Base-by-base conservation (phyloP, 768 basidiomycete species). In the Gyrodon lividus region DNA sequence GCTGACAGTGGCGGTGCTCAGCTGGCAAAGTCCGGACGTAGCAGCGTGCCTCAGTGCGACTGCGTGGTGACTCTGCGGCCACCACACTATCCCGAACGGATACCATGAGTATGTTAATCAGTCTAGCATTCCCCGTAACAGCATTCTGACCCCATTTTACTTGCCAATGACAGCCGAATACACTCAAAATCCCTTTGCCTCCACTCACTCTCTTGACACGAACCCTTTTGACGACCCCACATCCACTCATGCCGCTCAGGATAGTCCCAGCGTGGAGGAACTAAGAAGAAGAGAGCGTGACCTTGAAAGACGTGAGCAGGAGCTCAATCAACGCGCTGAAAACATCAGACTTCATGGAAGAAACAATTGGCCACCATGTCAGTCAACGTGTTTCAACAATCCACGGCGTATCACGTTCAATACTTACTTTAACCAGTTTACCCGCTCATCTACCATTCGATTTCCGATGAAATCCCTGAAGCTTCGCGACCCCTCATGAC, bases 321-420 rank as follows among this genome's bases (percentile, higher is more conserved):
- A 92, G 59, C 76, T 92, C 53, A 78, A 73, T 56, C 74, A 80
- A 59, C 86, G 82, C 64, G 77, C 84, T 19, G 84, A 90, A 43
- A 74, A 84, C 58, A 78, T 92, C 46, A 75, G 86, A 59, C 78
- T 70, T 44, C 83, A 89, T 63, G 92, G 92, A 33, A 82, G 84
- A 58, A 95, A 90, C 67, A 99, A 99, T 71, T 99, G 90, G 86
- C 96, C 96, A 30, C 83, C 83, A 13, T 95, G 93, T 89, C 60
- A 65, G 89, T 75, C 34, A 42, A 9, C 44, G 10, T 45, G 41
- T 43, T 46, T 51, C 52, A 48, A 42, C 54, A 49, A 44, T 39
- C 43, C 58, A 31, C 0, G 33, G 46, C 46, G 34, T 56, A 46
- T 60, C 51, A 51, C 53, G 45, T 57, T 62, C 46, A 60, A 39